Evolutionary conservation across 2,329 filamentous ascomycete genomes (phyloP).

Genomic region (Orbilia brochopaga): DNA sequence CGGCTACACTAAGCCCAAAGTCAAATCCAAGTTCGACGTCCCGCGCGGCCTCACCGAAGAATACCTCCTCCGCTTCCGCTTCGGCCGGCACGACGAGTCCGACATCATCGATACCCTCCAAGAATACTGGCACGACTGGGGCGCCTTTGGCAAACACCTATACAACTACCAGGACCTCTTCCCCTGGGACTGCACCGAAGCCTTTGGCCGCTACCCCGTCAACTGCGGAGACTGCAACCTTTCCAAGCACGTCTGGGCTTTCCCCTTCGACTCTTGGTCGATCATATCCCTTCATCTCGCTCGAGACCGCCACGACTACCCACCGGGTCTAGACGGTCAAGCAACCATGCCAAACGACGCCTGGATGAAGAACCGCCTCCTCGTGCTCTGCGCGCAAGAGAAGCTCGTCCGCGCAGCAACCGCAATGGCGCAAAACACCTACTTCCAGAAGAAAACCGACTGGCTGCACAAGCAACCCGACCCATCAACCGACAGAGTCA

Average conservation of each 20-base stretch:
- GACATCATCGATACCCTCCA: conserved; percentile 60
- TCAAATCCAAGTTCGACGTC: conserved; percentile 57
- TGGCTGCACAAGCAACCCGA: conserved; percentile 55
- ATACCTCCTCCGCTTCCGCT: conserved; percentile 59
- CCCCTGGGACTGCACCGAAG: conserved; percentile 62
- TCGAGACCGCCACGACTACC: conserved; percentile 58
- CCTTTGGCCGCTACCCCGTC: conserved; percentile 56
- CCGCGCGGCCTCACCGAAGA: conserved; percentile 60
- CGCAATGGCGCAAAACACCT: conserved; percentile 57
- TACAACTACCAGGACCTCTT: conserved; percentile 60
- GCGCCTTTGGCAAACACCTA: conserved; percentile 58
- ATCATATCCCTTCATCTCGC: conserved; percentile 58
- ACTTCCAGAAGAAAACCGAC: conserved; percentile 56
- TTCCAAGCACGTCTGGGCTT: conserved; percentile 61
- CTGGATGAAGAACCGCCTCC: conserved; percentile 58
- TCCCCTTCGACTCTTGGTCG: conserved; percentile 61
- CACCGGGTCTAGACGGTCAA: conserved; percentile 46
- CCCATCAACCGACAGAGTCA: conserved; percentile 55
- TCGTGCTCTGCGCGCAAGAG: conserved; percentile 56
- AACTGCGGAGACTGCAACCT: conserved; percentile 57
- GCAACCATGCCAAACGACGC: conserved; percentile 22
- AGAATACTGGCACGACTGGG: conserved; percentile 63
- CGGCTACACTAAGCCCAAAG: conserved; percentile 52
- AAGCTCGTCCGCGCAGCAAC: conserved; percentile 56
- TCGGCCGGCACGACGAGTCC: conserved; percentile 58